phyloP scores from a whole-genome alignment of 1,284 basidiomycete species.

The Apiotrichum domesticum region DNA sequence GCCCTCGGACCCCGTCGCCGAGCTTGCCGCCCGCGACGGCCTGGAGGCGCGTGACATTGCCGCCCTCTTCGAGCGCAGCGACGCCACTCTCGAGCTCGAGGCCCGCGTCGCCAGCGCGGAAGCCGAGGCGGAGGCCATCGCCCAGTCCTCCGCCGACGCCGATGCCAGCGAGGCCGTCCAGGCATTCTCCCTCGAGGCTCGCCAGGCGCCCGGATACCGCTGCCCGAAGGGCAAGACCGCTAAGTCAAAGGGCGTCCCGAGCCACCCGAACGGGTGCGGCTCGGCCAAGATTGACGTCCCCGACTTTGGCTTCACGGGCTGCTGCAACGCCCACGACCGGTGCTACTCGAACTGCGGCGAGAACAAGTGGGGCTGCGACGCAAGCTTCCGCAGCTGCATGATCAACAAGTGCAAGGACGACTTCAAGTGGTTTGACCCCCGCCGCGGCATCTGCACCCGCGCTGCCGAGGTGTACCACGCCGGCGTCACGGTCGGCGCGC shows the following conservation, averaged over 20 bases:
- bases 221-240: neutral
- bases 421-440: neutral
- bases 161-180: no score
- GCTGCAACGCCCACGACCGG: constrained; percentile 1
- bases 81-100: no score
- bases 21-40: no score
- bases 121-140: no score
- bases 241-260: neutral
- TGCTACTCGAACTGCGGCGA: neutral
- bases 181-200: no score
- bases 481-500: neutral
- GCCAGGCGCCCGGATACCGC: no score
- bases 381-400: neutral
- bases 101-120: no score
- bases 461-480: neutral
- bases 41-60: no score
- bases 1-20: no score
- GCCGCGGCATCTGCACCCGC: neutral
- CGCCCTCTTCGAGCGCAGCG: no score
- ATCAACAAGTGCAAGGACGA: neutral
- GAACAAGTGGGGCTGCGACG: neutral
- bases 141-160: no score
- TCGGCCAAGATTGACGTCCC: neutral
- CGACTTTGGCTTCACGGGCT: neutral
- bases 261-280: neutral